Conservation (phyloP, 495 filamentous ascomycete species). For the Hyaloscypha hepaticicola region DNA sequence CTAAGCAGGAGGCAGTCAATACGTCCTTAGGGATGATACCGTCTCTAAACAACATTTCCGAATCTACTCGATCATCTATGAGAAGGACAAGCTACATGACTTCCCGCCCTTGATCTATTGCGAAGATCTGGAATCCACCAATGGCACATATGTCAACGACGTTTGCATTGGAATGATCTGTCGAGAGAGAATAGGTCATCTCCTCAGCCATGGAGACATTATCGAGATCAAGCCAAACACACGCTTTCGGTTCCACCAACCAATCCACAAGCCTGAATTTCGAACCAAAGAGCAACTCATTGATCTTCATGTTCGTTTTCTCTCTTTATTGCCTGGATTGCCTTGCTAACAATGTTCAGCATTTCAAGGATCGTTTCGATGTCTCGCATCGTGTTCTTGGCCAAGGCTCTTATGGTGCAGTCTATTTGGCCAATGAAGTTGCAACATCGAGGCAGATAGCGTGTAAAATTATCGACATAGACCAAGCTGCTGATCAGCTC, state of each 20-base stretch:
- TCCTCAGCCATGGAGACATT: constrained; percentile 56
- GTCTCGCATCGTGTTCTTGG: constrained; percentile 65
- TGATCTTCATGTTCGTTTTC: constrained; percentile 32
- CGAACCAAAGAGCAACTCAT: constrained; percentile 17
- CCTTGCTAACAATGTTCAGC: constrained; percentile 32
- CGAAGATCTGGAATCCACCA: constrained; percentile 55
- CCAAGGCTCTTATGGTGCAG: constrained; percentile 78
- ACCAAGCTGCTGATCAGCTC: constrained; percentile 13
- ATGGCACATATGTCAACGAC: constrained; percentile 56
- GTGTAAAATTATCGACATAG: constrained; percentile 62
- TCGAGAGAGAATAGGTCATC: constrained; percentile 36
- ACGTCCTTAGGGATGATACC: constrained; percentile 17
- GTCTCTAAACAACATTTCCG: constrained; percentile 60
- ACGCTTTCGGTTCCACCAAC: constrained; percentile 37
- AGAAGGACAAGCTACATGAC: constrained; percentile 34
- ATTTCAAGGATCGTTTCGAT: constrained; percentile 46
- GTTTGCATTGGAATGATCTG: constrained; percentile 42
- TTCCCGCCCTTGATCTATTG: constrained; percentile 55
- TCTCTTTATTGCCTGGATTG: not conserved
- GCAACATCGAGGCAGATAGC: constrained; percentile 69
- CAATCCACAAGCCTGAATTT: constrained; percentile 14
- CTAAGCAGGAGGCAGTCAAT: constrained; percentile 3
- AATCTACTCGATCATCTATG: constrained; percentile 59
- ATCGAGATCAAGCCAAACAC: constrained; percentile 43
- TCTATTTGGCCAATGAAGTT: constrained; percentile 75